Percentiles rank a stretch among this genome's conserved stretches.
These are phyloP conservation scores for Populus hybrid DNA, from an alignment of 441 rosid genomes.

Conservation along the genomic window DNA sequence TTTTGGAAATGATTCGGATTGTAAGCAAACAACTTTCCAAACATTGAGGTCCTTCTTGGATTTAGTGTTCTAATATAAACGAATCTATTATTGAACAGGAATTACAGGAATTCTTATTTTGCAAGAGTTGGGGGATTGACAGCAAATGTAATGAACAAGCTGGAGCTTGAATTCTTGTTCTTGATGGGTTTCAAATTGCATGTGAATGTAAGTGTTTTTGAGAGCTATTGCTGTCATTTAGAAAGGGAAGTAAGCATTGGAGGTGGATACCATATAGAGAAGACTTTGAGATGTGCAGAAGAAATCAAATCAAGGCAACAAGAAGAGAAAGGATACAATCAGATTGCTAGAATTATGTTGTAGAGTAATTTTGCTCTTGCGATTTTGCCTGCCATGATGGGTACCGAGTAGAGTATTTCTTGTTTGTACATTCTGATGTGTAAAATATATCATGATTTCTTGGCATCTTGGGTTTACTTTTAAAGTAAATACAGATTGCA, in stretches of 20 bases:
- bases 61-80: neutral
- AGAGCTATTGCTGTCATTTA: conserved; percentile 82
- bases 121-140: conserved; percentile 84
- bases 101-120: conserved; percentile 73
- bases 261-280: conserved; percentile 88
- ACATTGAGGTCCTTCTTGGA: neutral
- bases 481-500: neutral
- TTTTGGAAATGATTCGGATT: neutral
- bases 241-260: conserved; percentile 87
- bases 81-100: conserved; percentile 40
- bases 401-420: neutral
- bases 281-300: conserved; percentile 71
- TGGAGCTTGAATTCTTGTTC: conserved; percentile 84
- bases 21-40: neutral
- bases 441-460: conserved; percentile 7
- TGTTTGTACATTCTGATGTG: conserved; percentile 25
- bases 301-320: conserved; percentile 69
- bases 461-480: neutral
- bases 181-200: conserved; percentile 82
- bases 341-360: conserved; percentile 57
- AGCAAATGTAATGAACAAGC: conserved; percentile 57
- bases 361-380: conserved; percentile 21
- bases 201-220: conserved; percentile 84
- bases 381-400: conserved; percentile 7
- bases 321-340: conserved; percentile 40